phyloP scores from a whole-genome alignment of 306 rosid species.

The Abrus pulchellus region DNA sequence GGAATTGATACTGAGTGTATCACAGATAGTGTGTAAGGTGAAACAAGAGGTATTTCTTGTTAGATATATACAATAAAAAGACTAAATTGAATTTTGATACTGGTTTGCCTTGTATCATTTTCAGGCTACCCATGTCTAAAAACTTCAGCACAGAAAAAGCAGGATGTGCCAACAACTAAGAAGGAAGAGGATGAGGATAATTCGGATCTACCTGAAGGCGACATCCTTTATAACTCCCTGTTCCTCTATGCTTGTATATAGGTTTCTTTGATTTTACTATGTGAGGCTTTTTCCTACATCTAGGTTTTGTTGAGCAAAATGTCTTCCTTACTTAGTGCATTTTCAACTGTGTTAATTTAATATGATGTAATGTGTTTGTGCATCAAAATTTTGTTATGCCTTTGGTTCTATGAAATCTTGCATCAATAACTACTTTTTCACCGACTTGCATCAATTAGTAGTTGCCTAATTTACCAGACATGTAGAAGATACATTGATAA shows the following conservation, averaged over 20 bases:
- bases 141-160: background rate
- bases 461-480: constrained; percentile 15
- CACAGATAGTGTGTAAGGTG: background rate
- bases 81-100: constrained; percentile 9
- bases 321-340: constrained; percentile 41
- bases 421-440: background rate
- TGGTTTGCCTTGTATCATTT: constrained; percentile 1
- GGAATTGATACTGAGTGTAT: background rate
- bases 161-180: constrained; percentile 47
- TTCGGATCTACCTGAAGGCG: constrained; percentile 80
- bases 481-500: background rate
- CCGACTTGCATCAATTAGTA: background rate
- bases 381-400: background rate
- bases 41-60: constrained; percentile 5
- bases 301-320: constrained; percentile 42
- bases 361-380: constrained; percentile 25
- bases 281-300: constrained; percentile 47
- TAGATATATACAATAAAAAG: constrained; percentile 5
- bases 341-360: constrained; percentile 3
- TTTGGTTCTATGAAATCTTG: constrained; percentile 10
- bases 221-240: constrained; percentile 50
- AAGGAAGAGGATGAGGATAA: constrained; percentile 70
- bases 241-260: constrained; percentile 28
- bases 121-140: constrained; percentile 43
- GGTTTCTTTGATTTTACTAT: constrained; percentile 33